These are phyloP conservation scores for Yamadazyma scolyti DNA, from an alignment of 805 yeast genomes.

Conservation along the genomic window DNA sequence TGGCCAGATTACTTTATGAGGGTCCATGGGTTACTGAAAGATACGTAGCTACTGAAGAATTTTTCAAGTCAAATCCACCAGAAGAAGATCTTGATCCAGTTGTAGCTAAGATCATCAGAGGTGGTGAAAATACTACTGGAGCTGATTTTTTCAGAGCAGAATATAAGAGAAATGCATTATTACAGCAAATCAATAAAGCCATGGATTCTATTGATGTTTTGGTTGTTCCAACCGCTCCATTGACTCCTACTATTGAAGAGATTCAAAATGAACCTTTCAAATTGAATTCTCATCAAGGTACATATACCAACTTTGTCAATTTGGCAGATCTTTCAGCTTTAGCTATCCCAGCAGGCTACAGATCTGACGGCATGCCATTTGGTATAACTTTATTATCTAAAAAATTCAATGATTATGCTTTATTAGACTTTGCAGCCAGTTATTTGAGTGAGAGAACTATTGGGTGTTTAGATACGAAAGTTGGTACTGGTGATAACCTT, in stretches of 20 bases:
- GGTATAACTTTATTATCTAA: slow-evolving; percentile 84
- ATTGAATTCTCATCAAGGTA: slow-evolving; percentile 89
- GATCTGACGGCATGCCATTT: slow-evolving; percentile 78
- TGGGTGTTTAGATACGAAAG: slow-evolving; percentile 45
- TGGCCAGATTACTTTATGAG: slow-evolving; percentile 87
- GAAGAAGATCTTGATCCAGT: slow-evolving; percentile 75
- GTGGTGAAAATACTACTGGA: slow-evolving; percentile 77
- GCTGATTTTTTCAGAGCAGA: slow-evolving; percentile 82
- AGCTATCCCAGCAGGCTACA: slow-evolving; percentile 87
- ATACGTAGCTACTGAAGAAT: slow-evolving; percentile 75
- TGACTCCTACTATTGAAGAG: slow-evolving; percentile 78
- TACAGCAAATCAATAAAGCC: slow-evolving; percentile 56
- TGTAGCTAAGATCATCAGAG: slow-evolving; percentile 68
- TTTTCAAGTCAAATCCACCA: slow-evolving; percentile 69
- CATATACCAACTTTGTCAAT: slow-evolving; percentile 97
- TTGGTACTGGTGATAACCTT: slow-evolving; percentile 43
- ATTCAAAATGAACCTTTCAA: slow-evolving; percentile 73
- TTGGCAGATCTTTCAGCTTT: slow-evolving; percentile 90
- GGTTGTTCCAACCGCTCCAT: slow-evolving; percentile 91
- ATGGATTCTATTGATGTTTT: slow-evolving; percentile 67
- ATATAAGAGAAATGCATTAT: slow-evolving; percentile 77
- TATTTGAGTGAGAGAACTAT: slow-evolving; percentile 57
- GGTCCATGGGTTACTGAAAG: slow-evolving; percentile 99
- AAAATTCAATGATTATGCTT: slow-evolving; percentile 84
- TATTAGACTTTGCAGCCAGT: slow-evolving; percentile 75